Percentiles rank a stretch among this genome's conserved stretches.
phyloP scores from a whole-genome alignment of 352 stramenopile genomes.

The Phytophthora sojae region DNA sequence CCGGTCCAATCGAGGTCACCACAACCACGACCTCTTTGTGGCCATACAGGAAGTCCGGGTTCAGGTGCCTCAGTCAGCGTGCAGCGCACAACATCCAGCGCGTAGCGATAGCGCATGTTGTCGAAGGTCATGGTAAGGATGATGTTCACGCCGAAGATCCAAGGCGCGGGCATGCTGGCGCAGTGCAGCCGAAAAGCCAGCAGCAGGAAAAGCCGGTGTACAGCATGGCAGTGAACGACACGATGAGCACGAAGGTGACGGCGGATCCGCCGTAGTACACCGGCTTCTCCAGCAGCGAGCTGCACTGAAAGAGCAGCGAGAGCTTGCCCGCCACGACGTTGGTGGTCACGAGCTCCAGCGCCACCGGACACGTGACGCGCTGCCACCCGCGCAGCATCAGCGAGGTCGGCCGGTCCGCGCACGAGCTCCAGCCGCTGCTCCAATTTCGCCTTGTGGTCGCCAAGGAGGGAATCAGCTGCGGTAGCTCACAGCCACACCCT shows the following conservation, averaged over 20 bases:
- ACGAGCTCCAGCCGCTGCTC: too few relatives aligned
- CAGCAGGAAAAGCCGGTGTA: slow-evolving; percentile 60
- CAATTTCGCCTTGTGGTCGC: too few relatives aligned
- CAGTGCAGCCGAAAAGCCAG: slow-evolving; percentile 46
- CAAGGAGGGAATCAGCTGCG: too few relatives aligned
- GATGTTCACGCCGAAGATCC: slow-evolving; percentile 50
- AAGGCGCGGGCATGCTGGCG: slow-evolving; percentile 48
- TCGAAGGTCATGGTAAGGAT: too few relatives aligned
- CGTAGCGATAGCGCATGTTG: too few relatives aligned
- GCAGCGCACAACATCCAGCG: too few relatives aligned
- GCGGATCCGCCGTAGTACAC: slow-evolving; percentile 66
- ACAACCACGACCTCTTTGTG: too few relatives aligned
- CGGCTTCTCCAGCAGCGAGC: slow-evolving; percentile 41
- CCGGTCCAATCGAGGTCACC: too few relatives aligned
- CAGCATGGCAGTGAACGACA: slow-evolving; percentile 62
- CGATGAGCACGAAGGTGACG: slow-evolving; percentile 67
- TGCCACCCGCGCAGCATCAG: too few relatives aligned
- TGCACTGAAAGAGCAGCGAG: slow-evolving; percentile 18
- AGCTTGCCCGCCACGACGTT: slow-evolving; percentile 54
- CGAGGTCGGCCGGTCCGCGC: slow-evolving; percentile 44
- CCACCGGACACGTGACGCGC: slow-evolving; percentile 48
- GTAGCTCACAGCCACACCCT: too few relatives aligned
- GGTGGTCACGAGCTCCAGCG: slow-evolving; percentile 55
- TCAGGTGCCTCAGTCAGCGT: too few relatives aligned
- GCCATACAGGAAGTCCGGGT: too few relatives aligned